Evolutionary conservation across 495 filamentous ascomycete genomes (phyloP).

Genomic region (Annulohypoxylon moriforme): DNA sequence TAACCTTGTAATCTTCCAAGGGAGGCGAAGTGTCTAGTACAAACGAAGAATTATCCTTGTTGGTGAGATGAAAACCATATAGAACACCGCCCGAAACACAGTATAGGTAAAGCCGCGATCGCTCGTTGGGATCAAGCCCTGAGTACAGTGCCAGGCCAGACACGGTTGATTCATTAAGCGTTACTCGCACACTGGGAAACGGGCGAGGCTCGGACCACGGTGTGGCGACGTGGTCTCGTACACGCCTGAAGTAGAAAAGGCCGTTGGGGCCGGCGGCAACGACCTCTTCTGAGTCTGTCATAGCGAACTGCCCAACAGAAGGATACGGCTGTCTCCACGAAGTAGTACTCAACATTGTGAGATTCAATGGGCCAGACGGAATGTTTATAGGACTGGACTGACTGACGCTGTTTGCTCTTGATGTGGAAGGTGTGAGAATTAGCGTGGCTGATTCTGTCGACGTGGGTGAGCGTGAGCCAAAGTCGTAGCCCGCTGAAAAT

Average conservation of each 20-base stretch:
- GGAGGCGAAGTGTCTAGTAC: conserved; percentile 22
- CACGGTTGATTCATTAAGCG: conserved; percentile 32
- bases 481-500: conserved; percentile 17
- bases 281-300: conserved; percentile 29
- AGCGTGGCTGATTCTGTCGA: conserved; percentile 31
- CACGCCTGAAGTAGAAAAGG: conserved; percentile 39
- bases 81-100: conserved; percentile 29
- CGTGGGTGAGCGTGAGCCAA: conserved; percentile 27
- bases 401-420: conserved; percentile 27
- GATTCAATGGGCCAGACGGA: conserved; percentile 19
- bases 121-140: neutral
- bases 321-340: conserved; percentile 37
- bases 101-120: conserved; percentile 28
- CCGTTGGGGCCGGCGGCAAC: conserved; percentile 33
- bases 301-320: conserved; percentile 38
- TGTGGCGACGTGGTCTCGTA: conserved; percentile 31
- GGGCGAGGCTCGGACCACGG: conserved; percentile 36
- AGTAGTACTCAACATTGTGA: conserved; percentile 32
- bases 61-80: conserved; percentile 24
- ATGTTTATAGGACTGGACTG: conserved; percentile 22
- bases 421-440: conserved; percentile 29
- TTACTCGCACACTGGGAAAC: conserved; percentile 19
- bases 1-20: conserved; percentile 12
- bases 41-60: conserved; percentile 19
- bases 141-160: conserved; percentile 31